Evolutionary conservation across 1,284 basidiomycete genomes (phyloP).

Genomic region (Malassezia globosa): DNA sequence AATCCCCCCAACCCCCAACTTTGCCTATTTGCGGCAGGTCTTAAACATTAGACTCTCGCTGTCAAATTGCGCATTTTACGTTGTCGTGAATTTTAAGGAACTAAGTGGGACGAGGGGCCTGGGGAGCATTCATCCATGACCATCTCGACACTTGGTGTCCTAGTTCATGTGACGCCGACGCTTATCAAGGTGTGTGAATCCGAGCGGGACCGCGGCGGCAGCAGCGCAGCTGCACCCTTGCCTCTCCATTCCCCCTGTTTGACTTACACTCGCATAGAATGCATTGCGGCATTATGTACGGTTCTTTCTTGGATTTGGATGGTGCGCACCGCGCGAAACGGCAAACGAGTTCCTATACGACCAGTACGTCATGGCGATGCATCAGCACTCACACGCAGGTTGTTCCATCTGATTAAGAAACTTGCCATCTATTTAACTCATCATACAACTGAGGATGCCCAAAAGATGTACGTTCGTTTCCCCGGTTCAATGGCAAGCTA

Average conservation of each 20-base stretch:
- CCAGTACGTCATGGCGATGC: slow-evolving; percentile 7
- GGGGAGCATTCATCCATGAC: slow-evolving; percentile 22
- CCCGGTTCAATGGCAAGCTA: too few species aligned
- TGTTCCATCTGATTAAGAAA: slow-evolving; percentile 19
- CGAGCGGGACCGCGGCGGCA: too few species aligned
- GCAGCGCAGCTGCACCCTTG: too few species aligned
- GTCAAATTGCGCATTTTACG: too few species aligned
- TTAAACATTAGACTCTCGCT: too few species aligned
- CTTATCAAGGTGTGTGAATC: slow-evolving; percentile 24
- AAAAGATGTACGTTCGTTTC: slow-evolving; percentile 30
- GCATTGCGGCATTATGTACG: slow-evolving; percentile 12
- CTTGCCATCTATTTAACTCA: slow-evolving; percentile 39
- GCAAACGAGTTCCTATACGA: slow-evolving; percentile 24
- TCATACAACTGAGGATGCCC: slow-evolving; percentile 44
- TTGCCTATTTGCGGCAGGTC: too few species aligned
- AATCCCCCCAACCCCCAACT: too few species aligned
- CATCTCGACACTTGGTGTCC: slow-evolving; percentile 31
- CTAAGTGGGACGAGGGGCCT: background rate
- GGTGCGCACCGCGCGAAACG: slow-evolving; percentile 4
- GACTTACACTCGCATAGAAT: slow-evolving; percentile 8
- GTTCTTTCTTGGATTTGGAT: slow-evolving; percentile 1
- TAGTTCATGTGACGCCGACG: slow-evolving; percentile 35
- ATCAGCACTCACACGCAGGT: background rate
- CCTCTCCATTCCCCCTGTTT: too few species aligned
- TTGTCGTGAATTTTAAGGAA: too few species aligned